These are phyloP conservation scores for Hypericum perforatum DNA, from an alignment of 345 rosid genomes.

Conservation along the genomic window DNA sequence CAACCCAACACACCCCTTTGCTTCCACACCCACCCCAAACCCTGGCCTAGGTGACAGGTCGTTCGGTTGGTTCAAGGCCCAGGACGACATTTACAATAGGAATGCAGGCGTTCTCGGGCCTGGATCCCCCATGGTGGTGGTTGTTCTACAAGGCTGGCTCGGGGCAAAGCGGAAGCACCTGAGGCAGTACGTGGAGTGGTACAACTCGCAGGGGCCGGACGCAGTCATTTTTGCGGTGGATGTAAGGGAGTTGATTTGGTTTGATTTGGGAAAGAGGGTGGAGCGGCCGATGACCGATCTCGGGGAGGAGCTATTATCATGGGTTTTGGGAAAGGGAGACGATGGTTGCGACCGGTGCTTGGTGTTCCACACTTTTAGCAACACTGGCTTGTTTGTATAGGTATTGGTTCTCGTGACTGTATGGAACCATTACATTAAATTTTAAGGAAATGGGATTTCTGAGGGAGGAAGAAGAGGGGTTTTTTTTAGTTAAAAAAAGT, in stretches of 20 bases:
- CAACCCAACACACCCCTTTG: slow-evolving; percentile 12
- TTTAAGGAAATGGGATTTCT: neutral
- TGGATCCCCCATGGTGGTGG: slow-evolving; percentile 37
- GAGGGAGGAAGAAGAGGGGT: too few species aligned
- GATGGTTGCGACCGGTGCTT: slow-evolving; percentile 58
- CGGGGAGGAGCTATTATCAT: slow-evolving; percentile 37
- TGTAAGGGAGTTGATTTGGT: slow-evolving; percentile 41
- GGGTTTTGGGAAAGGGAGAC: slow-evolving; percentile 50
- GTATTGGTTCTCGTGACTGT: slow-evolving; percentile 16
- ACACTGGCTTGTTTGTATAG: slow-evolving; percentile 89
- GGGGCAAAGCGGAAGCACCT: slow-evolving; percentile 68
- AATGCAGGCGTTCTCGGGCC: slow-evolving; percentile 9
- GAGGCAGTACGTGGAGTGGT: slow-evolving; percentile 76
- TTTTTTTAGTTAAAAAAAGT: too few species aligned
- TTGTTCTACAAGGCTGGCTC: slow-evolving; percentile 84
- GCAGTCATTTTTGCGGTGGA: slow-evolving; percentile 62
- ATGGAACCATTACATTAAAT: neutral
- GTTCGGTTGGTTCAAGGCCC: slow-evolving; percentile 43
- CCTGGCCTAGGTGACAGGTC: slow-evolving; percentile 25
- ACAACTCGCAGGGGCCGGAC: slow-evolving; percentile 60
- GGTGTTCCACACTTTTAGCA: slow-evolving; percentile 81
- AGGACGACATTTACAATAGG: slow-evolving; percentile 14
- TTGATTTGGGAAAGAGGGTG: slow-evolving; percentile 44
- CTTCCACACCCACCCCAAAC: slow-evolving; percentile 13
- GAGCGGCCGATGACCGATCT: slow-evolving; percentile 41